These are phyloP conservation scores for Penicillium sclerotigenum DNA, from an alignment of 2,329 filamentous ascomycete species.

Conservation along the genomic window DNA sequence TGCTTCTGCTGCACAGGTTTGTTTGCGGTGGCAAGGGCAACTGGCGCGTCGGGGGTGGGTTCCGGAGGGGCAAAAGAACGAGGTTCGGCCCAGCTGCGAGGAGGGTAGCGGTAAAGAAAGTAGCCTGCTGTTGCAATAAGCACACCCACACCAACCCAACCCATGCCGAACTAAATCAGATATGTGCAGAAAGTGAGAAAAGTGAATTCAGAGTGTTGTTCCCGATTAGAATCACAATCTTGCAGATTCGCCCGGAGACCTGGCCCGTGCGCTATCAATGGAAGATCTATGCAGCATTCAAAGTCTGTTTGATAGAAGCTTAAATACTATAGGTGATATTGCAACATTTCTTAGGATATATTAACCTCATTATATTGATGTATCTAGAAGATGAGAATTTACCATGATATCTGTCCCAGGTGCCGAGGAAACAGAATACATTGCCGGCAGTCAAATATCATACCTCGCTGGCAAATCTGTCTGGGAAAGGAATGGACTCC, in stretches of 20 bases:
- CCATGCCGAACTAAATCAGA: constrained; percentile 35
- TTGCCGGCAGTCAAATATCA: background rate
- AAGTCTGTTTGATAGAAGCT: background rate
- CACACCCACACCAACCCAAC: constrained; percentile 40
- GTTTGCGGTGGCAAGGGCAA: constrained; percentile 10
- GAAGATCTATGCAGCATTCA: constrained; percentile 1
- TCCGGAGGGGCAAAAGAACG: constrained; percentile 15
- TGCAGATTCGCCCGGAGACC: constrained; percentile 10
- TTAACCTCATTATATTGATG: background rate
- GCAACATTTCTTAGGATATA: background rate
- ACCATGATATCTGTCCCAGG: background rate
- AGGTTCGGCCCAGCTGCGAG: constrained; percentile 31
- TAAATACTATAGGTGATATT: background rate
- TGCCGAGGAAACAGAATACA: background rate
- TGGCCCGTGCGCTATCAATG: constrained; percentile 19
- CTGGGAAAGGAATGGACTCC: constrained; percentile 5
- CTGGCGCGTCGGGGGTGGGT: constrained; percentile 15
- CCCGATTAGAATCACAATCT: constrained; percentile 3
- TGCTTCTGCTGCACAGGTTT: constrained; percentile 10
- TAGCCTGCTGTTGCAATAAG: constrained; percentile 41
- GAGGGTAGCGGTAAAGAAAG: constrained; percentile 41
- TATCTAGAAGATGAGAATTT: background rate
- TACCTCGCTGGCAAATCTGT: background rate
- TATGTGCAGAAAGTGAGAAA: background rate
- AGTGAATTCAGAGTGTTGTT: background rate